These are phyloP conservation scores for Desmodesmus armatus DNA, from an alignment of 139 green algal species.

Conservation along the genomic window DNA sequence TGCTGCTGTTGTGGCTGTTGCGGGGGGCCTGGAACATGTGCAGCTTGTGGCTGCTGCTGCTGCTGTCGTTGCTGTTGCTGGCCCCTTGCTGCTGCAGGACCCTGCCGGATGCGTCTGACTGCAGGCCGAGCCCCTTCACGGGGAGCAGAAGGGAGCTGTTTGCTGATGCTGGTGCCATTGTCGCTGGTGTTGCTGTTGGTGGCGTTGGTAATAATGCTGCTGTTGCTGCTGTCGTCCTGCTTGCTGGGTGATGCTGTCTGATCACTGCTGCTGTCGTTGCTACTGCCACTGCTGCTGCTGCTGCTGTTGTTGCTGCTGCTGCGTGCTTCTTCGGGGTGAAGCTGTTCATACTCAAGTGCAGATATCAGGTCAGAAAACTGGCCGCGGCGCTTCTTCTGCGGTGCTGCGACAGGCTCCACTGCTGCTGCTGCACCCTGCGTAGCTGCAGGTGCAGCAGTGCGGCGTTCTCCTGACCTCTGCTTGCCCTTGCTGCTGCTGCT, in stretches of 20 bases:
- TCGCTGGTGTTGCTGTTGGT: neutral
- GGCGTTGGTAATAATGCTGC: neutral
- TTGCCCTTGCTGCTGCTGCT: neutral
- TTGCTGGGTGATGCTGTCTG: neutral
- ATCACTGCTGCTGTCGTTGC: conserved; percentile 6
- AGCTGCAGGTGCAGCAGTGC: too few species aligned
- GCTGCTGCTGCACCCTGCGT: neutral
- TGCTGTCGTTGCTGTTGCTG: neutral
- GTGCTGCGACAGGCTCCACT: neutral
- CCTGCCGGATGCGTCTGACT: too few species aligned
- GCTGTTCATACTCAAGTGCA: neutral
- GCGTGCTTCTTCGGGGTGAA: neutral
- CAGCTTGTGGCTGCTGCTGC: conserved; percentile 17
- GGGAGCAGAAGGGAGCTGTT: too few species aligned
- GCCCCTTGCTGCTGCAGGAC: neutral
- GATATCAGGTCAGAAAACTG: neutral
- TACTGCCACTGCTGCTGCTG: conserved; percentile 16
- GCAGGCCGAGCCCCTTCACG: too few species aligned
- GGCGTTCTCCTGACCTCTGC: too few species aligned
- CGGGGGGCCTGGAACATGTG: conserved; percentile 39
- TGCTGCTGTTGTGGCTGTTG: conserved; percentile 35
- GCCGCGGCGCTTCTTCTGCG: neutral
- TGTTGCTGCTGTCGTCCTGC: neutral
- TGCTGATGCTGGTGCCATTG: neutral
- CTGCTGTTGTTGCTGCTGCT: conserved; percentile 28